Evolutionary conservation across 2,329 filamentous ascomycete genomes (phyloP).

Genomic region (Fusarium subtropicale): DNA sequence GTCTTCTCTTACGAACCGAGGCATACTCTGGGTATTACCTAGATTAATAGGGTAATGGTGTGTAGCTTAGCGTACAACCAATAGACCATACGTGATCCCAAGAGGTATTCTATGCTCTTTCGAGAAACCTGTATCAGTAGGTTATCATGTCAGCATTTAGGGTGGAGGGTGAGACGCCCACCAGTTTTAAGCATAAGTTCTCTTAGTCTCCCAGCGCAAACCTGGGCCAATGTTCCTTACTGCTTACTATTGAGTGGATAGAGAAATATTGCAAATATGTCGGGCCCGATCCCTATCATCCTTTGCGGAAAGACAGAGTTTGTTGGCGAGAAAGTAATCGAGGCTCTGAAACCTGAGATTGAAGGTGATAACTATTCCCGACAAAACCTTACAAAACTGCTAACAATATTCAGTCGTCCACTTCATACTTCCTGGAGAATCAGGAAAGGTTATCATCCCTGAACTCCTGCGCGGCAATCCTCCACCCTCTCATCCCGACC

Average conservation of each 20-base stretch:
- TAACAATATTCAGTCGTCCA: constrained; percentile 15
- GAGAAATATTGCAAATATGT: neutral
- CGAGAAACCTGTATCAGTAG: neutral
- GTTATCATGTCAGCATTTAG: constrained; percentile 2
- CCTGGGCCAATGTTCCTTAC: fast-evolving
- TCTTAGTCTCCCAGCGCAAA: fast-evolving
- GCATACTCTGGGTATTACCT: no score
- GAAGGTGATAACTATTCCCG: constrained; percentile 5
- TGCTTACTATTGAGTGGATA: neutral
- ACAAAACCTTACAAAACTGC: fast-evolving
- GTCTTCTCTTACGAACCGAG: no score
- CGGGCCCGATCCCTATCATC: constrained; percentile 17
- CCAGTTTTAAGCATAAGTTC: neutral
- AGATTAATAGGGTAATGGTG: no score
- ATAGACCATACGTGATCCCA: no score
- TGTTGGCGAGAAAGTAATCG: constrained; percentile 17
- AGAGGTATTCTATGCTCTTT: no score
- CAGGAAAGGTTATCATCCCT: constrained; percentile 20
- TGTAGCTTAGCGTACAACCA: no score
- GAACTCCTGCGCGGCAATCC: neutral
- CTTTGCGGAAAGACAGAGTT: constrained; percentile 34
- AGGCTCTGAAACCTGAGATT: constrained; percentile 27
- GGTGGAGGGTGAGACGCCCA: neutral
- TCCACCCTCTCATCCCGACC: constrained; percentile 5
- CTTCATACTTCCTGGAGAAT: constrained; percentile 28